A percentile compares a stretch with the other conserved stretches of the same genome.
phyloP scores from a whole-genome alignment of 306 rosid species.

The Vachellia collinsii region DNA sequence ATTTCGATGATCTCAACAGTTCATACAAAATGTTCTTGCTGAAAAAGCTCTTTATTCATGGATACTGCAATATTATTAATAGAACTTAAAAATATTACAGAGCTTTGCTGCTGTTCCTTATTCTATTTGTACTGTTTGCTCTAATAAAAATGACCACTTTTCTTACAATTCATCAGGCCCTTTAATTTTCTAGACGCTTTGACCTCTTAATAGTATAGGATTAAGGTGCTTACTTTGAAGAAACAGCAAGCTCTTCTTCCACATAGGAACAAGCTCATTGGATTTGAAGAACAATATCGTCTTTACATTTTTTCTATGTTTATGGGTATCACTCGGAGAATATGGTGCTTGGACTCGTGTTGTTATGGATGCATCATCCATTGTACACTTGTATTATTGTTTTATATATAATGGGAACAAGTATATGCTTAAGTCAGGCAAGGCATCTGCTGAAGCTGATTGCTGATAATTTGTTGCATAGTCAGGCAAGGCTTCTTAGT shows the following conservation, averaged over 20 bases:
- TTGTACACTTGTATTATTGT: not conserved
- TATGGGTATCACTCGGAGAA: not conserved
- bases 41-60: constrained; percentile 56
- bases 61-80: constrained; percentile 58
- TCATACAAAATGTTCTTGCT: constrained; percentile 55
- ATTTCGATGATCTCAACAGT: constrained; percentile 40
- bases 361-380: not conserved
- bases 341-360: not conserved
- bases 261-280: not conserved
- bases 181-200: too few species aligned
- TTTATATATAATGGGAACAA: not conserved
- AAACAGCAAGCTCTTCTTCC: not conserved
- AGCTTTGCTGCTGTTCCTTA: not conserved
- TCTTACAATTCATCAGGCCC: too few species aligned
- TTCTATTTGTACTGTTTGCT: not conserved
- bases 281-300: not conserved
- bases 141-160: not conserved
- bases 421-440: not conserved
- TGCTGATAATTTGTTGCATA: not conserved
- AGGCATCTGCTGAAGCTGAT: not conserved
- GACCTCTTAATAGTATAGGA: not conserved
- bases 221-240: not conserved
- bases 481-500: not conserved
- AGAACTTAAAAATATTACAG: constrained; percentile 43
- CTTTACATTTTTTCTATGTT: not conserved